phyloP scores from a whole-genome alignment of 495 filamentous ascomycete species.

The Tuber brumale region DNA sequence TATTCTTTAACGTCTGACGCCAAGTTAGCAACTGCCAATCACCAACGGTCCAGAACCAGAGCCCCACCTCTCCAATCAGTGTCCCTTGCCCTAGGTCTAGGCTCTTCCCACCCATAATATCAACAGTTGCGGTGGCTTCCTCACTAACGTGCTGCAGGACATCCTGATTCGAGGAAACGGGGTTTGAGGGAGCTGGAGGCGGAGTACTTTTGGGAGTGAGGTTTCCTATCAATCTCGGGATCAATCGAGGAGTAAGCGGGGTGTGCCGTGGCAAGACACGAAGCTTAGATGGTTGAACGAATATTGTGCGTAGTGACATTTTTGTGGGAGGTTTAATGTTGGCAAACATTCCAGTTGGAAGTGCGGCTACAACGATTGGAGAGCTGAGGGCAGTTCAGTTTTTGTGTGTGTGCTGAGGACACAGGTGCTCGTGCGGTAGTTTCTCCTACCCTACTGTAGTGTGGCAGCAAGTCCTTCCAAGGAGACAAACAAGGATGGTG shows the following conservation, averaged over 20 bases:
- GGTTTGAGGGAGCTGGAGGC: conserved; percentile 30
- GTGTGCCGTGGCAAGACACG: not conserved
- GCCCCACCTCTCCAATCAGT: conserved; percentile 57
- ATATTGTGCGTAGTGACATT: conserved; percentile 22
- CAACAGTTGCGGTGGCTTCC: conserved; percentile 55
- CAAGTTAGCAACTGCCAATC: conserved; percentile 8
- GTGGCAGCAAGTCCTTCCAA: not conserved
- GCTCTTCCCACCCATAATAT: conserved; percentile 50
- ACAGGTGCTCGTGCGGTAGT: too few species aligned
- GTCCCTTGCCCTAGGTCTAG: conserved; percentile 62
- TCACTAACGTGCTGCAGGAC: conserved; percentile 58
- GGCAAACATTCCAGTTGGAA: conserved; percentile 8
- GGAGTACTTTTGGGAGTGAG: conserved; percentile 11
- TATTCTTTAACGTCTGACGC: conserved; percentile 58
- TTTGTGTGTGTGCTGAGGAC: too few species aligned
- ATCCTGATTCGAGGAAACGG: conserved; percentile 51
- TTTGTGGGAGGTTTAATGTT: not conserved
- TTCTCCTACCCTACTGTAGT: not conserved
- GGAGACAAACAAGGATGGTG: not conserved
- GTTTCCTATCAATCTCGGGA: conserved; percentile 2
- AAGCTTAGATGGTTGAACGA: conserved; percentile 14
- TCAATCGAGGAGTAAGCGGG: not conserved
- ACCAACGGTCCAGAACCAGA: conserved; percentile 1
- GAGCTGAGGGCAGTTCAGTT: not conserved
- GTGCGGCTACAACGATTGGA: not conserved